phyloP scores from a whole-genome alignment of 495 filamentous ascomycete genomes.

The Xylona heveae region DNA sequence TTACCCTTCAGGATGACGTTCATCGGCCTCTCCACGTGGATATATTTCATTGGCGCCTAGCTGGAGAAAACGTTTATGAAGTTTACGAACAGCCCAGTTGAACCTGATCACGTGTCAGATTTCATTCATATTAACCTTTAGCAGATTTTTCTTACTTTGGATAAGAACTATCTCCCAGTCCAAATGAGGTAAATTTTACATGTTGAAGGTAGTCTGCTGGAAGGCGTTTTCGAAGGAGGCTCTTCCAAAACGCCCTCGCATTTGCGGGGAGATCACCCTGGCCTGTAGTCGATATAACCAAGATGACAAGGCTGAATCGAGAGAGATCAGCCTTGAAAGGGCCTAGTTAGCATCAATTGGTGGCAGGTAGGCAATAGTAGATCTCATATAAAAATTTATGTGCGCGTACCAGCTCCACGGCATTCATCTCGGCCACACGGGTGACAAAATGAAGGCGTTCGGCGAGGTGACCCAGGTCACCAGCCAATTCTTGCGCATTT shows the following conservation, averaged over 20 bases:
- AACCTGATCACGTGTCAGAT: constrained; percentile 31
- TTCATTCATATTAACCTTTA: background rate
- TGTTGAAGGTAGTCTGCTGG: constrained; percentile 41
- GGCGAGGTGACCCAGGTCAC: constrained; percentile 50
- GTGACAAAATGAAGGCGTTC: constrained; percentile 61
- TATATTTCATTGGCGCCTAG: constrained; percentile 64
- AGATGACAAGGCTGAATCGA: constrained; percentile 41
- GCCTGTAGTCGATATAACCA: constrained; percentile 78
- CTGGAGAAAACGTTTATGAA: constrained; percentile 68
- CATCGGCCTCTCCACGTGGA: constrained; percentile 68
- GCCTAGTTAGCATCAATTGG: constrained; percentile 5
- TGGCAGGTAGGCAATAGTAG: too few species aligned
- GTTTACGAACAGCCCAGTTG: constrained; percentile 79
- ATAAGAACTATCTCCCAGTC: constrained; percentile 88
- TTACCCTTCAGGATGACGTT: constrained; percentile 82
- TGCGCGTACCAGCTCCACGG: constrained; percentile 44
- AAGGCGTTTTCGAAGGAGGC: constrained; percentile 56
- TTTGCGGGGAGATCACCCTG: constrained; percentile 85
- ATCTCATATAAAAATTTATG: constrained; percentile 1
- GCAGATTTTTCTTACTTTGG: constrained; percentile 34
- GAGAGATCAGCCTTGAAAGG: constrained; percentile 20
- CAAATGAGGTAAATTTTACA: constrained; percentile 65
- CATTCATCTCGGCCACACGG: constrained; percentile 53
- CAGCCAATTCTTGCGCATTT: constrained; percentile 72
- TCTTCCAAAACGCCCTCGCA: constrained; percentile 62